Conservation (phyloP, 2,329 filamentous ascomycete species). For the Dothideomycetes sp. region DNA sequence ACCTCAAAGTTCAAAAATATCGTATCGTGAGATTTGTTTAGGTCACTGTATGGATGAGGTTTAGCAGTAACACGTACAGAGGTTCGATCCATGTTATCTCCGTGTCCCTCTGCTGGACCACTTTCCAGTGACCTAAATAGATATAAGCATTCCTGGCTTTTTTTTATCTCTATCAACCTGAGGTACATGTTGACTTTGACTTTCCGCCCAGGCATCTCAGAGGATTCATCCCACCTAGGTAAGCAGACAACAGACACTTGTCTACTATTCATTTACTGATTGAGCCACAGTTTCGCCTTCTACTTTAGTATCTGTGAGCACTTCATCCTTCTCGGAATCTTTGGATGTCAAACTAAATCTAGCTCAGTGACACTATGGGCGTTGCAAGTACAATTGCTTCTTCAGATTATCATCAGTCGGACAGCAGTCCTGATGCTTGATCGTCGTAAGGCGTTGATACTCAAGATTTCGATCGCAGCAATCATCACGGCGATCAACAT, state of each 20-base stretch:
- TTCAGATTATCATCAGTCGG: constrained; percentile 33
- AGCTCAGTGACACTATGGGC: constrained; percentile 21
- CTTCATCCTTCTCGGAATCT: not conserved
- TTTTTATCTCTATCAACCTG: too few species aligned
- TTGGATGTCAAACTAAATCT: not conserved
- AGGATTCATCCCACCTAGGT: constrained; percentile 10
- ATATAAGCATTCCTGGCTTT: too few species aligned
- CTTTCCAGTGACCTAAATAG: too few species aligned
- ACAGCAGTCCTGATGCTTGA: constrained; percentile 21
- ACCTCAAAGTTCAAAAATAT: too few species aligned
- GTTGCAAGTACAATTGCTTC: constrained; percentile 14
- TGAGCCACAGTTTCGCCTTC: constrained; percentile 2
- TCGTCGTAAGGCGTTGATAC: constrained; percentile 19
- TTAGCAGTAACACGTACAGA: too few species aligned
- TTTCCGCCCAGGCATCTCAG: too few species aligned
- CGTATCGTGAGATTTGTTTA: too few species aligned
- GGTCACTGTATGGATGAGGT: too few species aligned
- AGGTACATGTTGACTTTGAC: too few species aligned
- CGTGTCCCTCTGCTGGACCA: too few species aligned
- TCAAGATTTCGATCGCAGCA: constrained; percentile 29
- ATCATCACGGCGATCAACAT: constrained; percentile 31
- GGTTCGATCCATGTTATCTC: too few species aligned
- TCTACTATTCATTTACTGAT: not conserved
- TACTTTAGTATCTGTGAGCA: constrained; percentile 4
- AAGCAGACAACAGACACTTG: not conserved